phyloP scores from a whole-genome alignment of 139 green algal species.

The Coccomyxa sp. region DNA sequence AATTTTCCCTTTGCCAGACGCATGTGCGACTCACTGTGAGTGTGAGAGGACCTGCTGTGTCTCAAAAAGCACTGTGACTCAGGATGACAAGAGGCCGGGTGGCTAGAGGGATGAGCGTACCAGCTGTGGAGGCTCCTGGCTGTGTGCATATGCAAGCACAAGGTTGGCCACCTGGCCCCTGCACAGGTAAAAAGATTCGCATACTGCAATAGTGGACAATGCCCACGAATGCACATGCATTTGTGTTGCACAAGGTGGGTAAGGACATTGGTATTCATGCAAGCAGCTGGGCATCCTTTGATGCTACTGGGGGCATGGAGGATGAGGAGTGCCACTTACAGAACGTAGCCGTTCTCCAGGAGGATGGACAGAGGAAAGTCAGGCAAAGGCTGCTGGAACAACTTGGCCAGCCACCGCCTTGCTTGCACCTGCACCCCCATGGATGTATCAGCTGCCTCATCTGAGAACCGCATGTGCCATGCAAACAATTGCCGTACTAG shows the following conservation, averaged over 20 bases:
- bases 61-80: too few relatives aligned
- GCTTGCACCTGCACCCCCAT: not conserved
- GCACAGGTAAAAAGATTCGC: not conserved
- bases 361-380: not conserved
- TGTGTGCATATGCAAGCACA: not conserved
- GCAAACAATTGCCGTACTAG: not conserved
- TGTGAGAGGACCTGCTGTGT: too few relatives aligned
- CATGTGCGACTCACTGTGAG: too few relatives aligned
- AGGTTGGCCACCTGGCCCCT: not conserved
- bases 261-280: too few relatives aligned
- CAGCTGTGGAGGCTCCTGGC: not conserved
- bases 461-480: not conserved
- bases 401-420: not conserved
- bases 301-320: not conserved
- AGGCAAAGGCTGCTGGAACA: not conserved
- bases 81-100: too few relatives aligned
- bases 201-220: too few relatives aligned
- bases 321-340: not conserved
- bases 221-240: too few relatives aligned
- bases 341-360: not conserved
- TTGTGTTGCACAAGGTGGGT: too few relatives aligned
- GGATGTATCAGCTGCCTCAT: not conserved
- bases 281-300: too few relatives aligned
- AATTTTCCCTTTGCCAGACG: too few relatives aligned
- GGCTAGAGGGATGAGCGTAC: too few relatives aligned